Evolutionary conservation across 139 green algal genomes (phyloP).

Genomic region (Desmodesmus armatus): DNA sequence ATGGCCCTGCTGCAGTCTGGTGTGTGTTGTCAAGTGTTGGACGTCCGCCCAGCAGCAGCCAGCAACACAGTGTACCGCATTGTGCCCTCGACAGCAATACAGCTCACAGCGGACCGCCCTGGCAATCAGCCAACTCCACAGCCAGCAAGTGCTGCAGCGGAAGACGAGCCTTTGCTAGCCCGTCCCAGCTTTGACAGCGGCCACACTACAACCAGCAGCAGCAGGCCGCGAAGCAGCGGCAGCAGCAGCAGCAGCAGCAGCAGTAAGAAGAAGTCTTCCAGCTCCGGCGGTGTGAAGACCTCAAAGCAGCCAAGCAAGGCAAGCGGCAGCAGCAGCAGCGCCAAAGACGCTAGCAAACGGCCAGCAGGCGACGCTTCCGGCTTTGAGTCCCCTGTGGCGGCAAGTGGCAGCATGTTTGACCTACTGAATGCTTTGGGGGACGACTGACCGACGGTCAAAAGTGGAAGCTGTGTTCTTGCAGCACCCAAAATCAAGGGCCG

Average conservation of each 20-base stretch:
- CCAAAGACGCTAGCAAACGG: not conserved
- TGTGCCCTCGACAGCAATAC: constrained; percentile 39
- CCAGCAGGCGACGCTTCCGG: not conserved
- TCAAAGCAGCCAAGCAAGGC: no score
- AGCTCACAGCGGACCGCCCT: not conserved
- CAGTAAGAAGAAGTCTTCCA: not conserved
- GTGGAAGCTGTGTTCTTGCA: no score
- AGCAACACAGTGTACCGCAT: constrained; percentile 23
- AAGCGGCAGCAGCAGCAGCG: constrained; percentile 8
- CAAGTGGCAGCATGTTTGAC: constrained; percentile 8
- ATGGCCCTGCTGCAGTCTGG: not conserved
- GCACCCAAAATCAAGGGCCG: no score
- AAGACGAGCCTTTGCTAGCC: no score
- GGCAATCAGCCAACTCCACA: not conserved
- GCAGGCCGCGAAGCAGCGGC: no score
- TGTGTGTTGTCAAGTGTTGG: constrained; percentile 12
- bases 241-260: constrained; percentile 36
- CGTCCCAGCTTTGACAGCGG: no score
- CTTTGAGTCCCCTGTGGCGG: not conserved
- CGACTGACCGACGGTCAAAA: constrained; percentile 7
- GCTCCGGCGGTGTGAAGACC: no score
- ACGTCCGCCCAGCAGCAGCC: not conserved
- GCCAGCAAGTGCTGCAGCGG: not conserved
- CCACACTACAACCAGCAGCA: not conserved
- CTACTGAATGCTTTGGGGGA: constrained; percentile 20